Base-by-base conservation (phyloP, 176 grass and related monocot genomes). In the Eleusine indica region DNA sequence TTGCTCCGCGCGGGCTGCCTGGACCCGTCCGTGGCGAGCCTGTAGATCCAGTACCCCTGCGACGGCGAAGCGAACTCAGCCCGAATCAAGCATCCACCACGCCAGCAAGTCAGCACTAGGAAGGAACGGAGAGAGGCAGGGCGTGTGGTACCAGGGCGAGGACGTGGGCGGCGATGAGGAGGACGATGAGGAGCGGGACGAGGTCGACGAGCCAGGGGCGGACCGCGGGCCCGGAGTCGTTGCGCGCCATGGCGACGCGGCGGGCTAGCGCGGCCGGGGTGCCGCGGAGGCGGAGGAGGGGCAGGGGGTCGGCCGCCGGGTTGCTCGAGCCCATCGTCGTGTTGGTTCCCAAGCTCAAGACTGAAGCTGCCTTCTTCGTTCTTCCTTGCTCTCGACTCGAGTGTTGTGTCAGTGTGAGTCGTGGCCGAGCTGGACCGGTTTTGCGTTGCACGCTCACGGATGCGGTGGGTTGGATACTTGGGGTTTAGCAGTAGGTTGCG, bases 31-130 rank as follows among this genome's bases (percentile, higher is more conserved):
- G 90, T 90, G 46, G 84, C 86, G 65, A 97, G 85, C 77, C 94
- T 88, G 87, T 97, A 97, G 92, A 97, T 97, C 94, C 94, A 97
- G 86, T 97, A 97, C 9, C 85, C 87, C 94, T 97, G 84, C 49
- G 54, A 76, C 58, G 42, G 79, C 61, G 28, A 77, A 73, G 15
- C 30, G 49, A 38, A 79, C 47, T 89, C 41, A 89, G 11, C 37
- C 64, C 38, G 5, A 66, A 83, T 37, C 22, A 15, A 53, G 51
- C 21, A 43, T 19, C 66, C 22, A 14, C 19, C 17, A 41, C 37
- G 3, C 17, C 17, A 66, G 30, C 66, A 6, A 41, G 22, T 3
- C 21, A 30, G 40, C 29, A 37, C 37, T 38, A 64, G 61, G 25
- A 28, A 65, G 15, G 62, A 15, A 40, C 18, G 4, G 21, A 21